Evolutionary conservation across 1,139 yeast species (phyloP), one percentile per base, ranked within the genome.

Genomic region (Oligophagozyma castellii): DNA sequence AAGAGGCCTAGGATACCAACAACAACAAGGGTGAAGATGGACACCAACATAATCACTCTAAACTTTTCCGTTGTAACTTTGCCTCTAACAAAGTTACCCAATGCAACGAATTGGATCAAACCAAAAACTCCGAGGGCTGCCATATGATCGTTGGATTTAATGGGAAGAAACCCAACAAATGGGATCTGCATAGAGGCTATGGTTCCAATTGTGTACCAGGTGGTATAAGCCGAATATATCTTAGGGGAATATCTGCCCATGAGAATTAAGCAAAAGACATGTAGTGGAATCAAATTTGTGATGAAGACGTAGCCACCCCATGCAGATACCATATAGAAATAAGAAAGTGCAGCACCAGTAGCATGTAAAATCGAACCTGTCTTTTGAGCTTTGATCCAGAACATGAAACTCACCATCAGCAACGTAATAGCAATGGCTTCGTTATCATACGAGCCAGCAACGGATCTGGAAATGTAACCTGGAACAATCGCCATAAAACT

Each of bases 301-400:
- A 92, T 92, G 63, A 92, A 92, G 29, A 89, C 99, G 53, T 92
- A 92, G 14, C 99, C 99, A 64, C 98, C 98, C 99, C 99, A 92
- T n/a, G 99, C 98, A 30, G 94, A 77, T 30, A 92, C 99, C 99
- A 92, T 92, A 65, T 92, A 92, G 57, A 92, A 92, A 62, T 92
- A 92, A 46, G 76, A 78, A 27, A 83, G 55, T 2, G 98, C 93
- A 20, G 96, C 74, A 44, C 78, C 59, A 4, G 92, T 67, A 12
- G 86, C 93, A 64, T 76, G 81, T 43, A 80, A 67, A 12, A 84
- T 76, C 3, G 95, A 80, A 19, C 99, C 99, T 28, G 78, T 61
- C 56, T 86, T 89, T 59, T 83, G 69, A 11, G 95, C 76, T 58
- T 83, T 84, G 58, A 89, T 79, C 99, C 99, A 92, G 39, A 83